Percentiles rank a stretch among this genome's conserved stretches.
phyloP scores from a whole-genome alignment of 2,329 filamentous ascomycete genomes.

The Talaromyces sp. region DNA sequence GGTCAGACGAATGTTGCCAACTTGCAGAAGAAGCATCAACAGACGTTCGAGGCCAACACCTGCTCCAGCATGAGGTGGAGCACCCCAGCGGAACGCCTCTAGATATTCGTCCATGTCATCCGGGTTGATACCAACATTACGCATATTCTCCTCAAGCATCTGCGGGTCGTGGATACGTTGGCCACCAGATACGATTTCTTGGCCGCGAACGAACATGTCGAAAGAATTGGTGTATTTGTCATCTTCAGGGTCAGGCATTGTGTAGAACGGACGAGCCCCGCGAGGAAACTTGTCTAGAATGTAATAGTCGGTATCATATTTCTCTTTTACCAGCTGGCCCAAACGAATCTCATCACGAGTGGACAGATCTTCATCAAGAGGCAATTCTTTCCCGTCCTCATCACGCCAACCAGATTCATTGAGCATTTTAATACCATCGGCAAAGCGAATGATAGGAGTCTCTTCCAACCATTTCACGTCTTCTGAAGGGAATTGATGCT shows the following conservation, averaged over 20 bases:
- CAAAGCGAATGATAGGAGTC: conserved; percentile 79
- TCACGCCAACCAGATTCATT: conserved; percentile 76
- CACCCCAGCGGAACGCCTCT: conserved; percentile 82
- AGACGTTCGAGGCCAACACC: conserved; percentile 90
- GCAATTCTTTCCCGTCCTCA: conserved; percentile 72
- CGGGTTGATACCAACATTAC: conserved; percentile 72
- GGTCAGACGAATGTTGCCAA: conserved; percentile 87
- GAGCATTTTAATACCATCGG: conserved; percentile 77
- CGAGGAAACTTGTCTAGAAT: conserved; percentile 91
- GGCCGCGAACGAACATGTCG: conserved; percentile 90
- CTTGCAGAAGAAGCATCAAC: conserved; percentile 79
- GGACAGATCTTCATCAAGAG: conserved; percentile 76
- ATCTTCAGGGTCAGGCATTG: conserved; percentile 78
- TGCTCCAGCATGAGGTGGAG: conserved; percentile 85
- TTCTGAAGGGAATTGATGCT: conserved; percentile 81
- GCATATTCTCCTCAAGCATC: conserved; percentile 77
- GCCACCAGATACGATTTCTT: conserved; percentile 89
- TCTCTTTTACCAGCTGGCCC: conserved; percentile 80
- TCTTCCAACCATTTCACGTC: conserved; percentile 85
- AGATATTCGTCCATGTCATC: conserved; percentile 90
- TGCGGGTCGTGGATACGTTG: conserved; percentile 86
- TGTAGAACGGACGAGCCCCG: conserved; percentile 85
- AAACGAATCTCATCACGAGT: conserved; percentile 86
- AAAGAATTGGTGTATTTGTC: conserved; percentile 83
- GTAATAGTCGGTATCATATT: conserved; percentile 88